These are phyloP conservation scores for Cydonia oblonga DNA, from an alignment of 331 rosid species.

Conservation along the genomic window DNA sequence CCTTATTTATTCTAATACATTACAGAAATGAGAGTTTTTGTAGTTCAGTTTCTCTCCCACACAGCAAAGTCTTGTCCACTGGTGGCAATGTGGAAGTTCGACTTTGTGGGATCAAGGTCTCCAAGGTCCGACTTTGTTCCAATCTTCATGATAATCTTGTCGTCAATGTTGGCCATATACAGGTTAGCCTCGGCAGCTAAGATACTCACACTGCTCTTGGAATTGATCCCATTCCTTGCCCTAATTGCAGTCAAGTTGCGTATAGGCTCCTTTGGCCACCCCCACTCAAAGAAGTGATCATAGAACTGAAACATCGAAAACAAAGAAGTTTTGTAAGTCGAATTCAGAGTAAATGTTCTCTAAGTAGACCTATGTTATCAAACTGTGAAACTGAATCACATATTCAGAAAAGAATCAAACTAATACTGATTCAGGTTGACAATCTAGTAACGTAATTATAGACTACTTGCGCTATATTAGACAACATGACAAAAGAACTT, in stretches of 20 bases:
- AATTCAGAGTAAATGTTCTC: no score
- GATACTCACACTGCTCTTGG: constrained; percentile 36
- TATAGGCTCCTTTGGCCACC: constrained; percentile 38
- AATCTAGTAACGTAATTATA: no score
- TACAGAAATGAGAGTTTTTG: no score
- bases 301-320: constrained; percentile 40
- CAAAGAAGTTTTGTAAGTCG: neutral
- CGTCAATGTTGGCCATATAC: constrained; percentile 46
- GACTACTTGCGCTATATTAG: neutral
- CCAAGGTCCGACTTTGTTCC: constrained; percentile 49
- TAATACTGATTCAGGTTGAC: neutral
- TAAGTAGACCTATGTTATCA: no score
- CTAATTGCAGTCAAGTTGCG: constrained; percentile 35
- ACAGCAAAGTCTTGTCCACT: constrained; percentile 59
- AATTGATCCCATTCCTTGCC: constrained; percentile 36
- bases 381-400: neutral
- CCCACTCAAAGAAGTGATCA: constrained; percentile 66
- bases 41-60: constrained; percentile 37
- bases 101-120: constrained; percentile 35
- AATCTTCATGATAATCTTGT: constrained; percentile 55
- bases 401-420: no score
- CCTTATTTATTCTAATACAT: neutral
- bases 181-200: constrained; percentile 54
- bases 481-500: neutral
- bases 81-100: constrained; percentile 32